Evolutionary conservation across 208 protist species (phyloP).

Genomic region (Porcisia hertigi): DNA sequence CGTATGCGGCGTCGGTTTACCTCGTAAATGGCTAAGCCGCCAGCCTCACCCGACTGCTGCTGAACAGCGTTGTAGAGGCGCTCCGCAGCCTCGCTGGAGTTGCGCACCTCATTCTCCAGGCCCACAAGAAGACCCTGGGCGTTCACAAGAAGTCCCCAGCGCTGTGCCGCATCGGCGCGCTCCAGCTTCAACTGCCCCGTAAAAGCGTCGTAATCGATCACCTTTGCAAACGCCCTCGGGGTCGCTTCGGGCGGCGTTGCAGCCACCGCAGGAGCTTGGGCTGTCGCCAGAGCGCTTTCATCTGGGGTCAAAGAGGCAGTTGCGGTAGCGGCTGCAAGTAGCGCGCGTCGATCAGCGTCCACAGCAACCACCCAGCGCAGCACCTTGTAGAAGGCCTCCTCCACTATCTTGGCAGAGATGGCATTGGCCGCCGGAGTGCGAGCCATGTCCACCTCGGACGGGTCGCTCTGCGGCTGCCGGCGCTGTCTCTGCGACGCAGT

Average conservation of each 20-base stretch:
- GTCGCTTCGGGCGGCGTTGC: neutral
- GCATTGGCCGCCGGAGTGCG: conserved; percentile 26
- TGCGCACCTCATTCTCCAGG: conserved; percentile 51
- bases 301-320: neutral
- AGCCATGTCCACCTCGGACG: conserved; percentile 12
- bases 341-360: conserved; percentile 41
- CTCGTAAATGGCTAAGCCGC: conserved; percentile 42
- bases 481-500: conserved; percentile 32
- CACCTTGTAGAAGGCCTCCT: conserved; percentile 53
- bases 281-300: neutral
- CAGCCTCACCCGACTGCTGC: conserved; percentile 23
- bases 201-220: conserved; percentile 31
- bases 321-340: conserved; percentile 3
- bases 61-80: conserved; percentile 50
- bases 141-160: conserved; percentile 66
- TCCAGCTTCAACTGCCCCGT: conserved; percentile 45
- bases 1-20: conserved; percentile 45
- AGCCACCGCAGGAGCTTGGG: neutral
- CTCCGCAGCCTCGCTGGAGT: conserved; percentile 41
- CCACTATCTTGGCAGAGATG: conserved; percentile 32
- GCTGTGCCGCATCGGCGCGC: conserved; percentile 27
- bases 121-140: conserved; percentile 38
- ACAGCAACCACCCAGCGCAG: conserved; percentile 57
- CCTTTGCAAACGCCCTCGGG: conserved; percentile 8
- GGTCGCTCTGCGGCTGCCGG: conserved; percentile 23